phyloP scores from a whole-genome alignment of 1,284 basidiomycete genomes.

The Tylopilus orsonianus region DNA sequence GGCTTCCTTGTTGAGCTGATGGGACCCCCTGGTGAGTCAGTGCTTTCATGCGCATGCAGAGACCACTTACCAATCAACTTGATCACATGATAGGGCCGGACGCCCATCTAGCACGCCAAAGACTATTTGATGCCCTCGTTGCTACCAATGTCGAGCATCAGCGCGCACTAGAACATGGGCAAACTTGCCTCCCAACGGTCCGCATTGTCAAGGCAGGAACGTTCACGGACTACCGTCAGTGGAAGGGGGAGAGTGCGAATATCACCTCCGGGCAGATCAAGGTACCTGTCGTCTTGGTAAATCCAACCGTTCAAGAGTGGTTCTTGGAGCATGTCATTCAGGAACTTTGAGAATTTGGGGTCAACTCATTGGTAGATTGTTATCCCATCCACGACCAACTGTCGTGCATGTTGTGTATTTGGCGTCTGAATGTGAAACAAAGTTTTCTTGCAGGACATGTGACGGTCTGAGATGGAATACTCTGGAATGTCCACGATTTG shows the following conservation, averaged over 20 bases:
- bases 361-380: too few species aligned
- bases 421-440: too few species aligned
- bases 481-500: too few species aligned
- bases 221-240: slow-evolving; percentile 20
- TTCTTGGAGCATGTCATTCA: slow-evolving; percentile 8
- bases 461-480: too few species aligned
- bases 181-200: slow-evolving; percentile 15
- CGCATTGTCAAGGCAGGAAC: slow-evolving; percentile 18
- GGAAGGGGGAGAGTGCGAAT: slow-evolving; percentile 8
- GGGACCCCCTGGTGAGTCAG: slow-evolving; percentile 10
- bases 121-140: slow-evolving; percentile 15
- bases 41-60: too few species aligned
- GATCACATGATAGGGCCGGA: slow-evolving; percentile 5
- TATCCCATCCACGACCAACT: too few species aligned
- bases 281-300: slow-evolving; percentile 14
- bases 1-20: slow-evolving; percentile 23
- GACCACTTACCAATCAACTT: neutral
- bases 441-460: too few species aligned
- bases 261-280: slow-evolving; percentile 17
- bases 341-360: slow-evolving; percentile 11
- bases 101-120: slow-evolving; percentile 1
- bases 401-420: too few species aligned
- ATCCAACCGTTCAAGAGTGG: slow-evolving; percentile 13
- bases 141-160: neutral
- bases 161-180: slow-evolving; percentile 1